Base-by-base conservation (phyloP, 352 stramenopile genomes). In the Aphanomyces stellatus region DNA sequence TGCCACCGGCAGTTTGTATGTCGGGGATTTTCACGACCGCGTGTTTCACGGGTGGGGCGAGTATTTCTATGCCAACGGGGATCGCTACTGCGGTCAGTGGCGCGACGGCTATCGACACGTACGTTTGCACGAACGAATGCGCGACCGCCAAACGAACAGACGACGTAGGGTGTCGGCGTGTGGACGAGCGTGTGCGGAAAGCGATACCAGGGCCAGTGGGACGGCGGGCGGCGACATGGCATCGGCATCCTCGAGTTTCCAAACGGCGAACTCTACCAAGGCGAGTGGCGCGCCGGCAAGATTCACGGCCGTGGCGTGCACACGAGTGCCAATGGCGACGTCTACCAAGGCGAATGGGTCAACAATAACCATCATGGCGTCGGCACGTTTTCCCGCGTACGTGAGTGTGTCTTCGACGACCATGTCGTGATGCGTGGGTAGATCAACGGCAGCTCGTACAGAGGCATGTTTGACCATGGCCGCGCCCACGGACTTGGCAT, bases 71-170 rank as follows among this genome's bases (percentile, higher is more conserved):
- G 65, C 70, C 1, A 78, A 89, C 55, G 91, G 91, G 1, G 85
- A 87, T 41, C 76, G 76, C 11, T 98, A 97, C 71, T 76, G 79
- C 27, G 93, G 92, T 11, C 76, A 91, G 62, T 98, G 88, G 81
- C 69, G 71, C 33, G 53, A 77, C 35, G 90, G 85, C 25, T 74
- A 84, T 19, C 88, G 93, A 0, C 67, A 88, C 6, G 82, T 67
- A 57, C 60, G 27, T 15, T 43, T 28, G 19, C 15, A 2, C 24
- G 7, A 27, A 59, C 7, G 15, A 24, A 11, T 3, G 6, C 6
- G 28, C 17, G 48, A 11, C 15, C 4, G 17, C 8, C 17, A 25
- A 19, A 19, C 3, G 31, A 4, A 25, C 22, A 28, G 4, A 3
- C 6, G 24, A 1, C 6, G 28, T 37, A 67, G 60, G 85, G 85